phyloP scores from a whole-genome alignment of 1,284 basidiomycete species.

The Grifola frondosa region DNA sequence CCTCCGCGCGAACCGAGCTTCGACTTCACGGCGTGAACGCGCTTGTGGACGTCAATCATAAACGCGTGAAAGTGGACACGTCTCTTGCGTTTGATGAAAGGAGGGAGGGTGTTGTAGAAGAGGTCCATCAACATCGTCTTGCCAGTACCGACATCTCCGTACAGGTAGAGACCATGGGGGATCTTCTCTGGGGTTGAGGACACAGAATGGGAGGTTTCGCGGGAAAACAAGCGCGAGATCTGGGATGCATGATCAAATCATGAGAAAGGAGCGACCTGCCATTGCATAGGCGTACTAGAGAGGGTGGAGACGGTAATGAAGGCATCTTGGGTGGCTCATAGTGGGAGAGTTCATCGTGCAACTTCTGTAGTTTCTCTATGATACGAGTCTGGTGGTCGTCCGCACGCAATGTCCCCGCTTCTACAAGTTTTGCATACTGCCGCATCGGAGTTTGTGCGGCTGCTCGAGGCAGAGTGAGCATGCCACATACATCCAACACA shows the following conservation, averaged over 20 bases:
- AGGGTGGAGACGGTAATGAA: conserved; percentile 33
- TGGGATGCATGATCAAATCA: conserved; percentile 24
- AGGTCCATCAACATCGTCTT: conserved; percentile 99
- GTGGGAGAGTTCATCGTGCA: conserved; percentile 71
- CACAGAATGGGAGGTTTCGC: conserved; percentile 34
- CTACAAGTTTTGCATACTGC: conserved; percentile 77
- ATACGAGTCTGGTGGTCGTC: conserved; percentile 88
- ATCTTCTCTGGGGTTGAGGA: conserved; percentile 47
- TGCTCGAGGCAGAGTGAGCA: conserved; percentile 1
- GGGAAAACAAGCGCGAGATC: conserved; percentile 68
- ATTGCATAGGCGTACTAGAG: conserved; percentile 21
- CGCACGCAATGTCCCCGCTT: conserved; percentile 66
- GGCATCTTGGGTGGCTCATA: conserved; percentile 75
- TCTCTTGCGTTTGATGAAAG: conserved; percentile 72
- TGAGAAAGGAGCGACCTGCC: background rate
- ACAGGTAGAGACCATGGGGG: conserved; percentile 94
- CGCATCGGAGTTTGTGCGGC: conserved; percentile 47
- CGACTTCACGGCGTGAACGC: conserved; percentile 79
- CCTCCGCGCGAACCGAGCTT: conserved; percentile 68
- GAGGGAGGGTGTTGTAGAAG: conserved; percentile 88
- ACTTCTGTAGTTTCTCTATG: conserved; percentile 75
- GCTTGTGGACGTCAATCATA: conserved; percentile 98
- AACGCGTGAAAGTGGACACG: conserved; percentile 97
- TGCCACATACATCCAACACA: background rate
- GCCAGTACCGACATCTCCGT: conserved; percentile 96